Conservation (phyloP, 2,329 filamentous ascomycete genomes). For the Cladorrhinum sp. region DNA sequence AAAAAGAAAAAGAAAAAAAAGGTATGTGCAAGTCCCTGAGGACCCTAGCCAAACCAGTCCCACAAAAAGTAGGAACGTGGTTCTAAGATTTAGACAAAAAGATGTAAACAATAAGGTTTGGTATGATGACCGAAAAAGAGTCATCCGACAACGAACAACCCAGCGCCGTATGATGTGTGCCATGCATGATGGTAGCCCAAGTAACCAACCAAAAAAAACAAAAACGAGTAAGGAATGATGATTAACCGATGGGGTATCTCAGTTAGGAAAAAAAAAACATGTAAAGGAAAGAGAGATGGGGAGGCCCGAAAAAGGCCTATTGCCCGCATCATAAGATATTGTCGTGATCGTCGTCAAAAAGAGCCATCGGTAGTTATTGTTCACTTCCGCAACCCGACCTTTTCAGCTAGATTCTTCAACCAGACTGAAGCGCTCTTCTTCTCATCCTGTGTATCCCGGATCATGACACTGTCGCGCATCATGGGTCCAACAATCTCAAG, state of each 20-base stretch:
- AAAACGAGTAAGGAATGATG: slow-evolving; percentile 4
- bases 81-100: background rate
- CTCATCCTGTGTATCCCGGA: slow-evolving; percentile 41
- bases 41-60: background rate
- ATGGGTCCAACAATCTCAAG: slow-evolving; percentile 93
- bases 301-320: background rate
- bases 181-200: background rate
- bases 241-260: slow-evolving; percentile 22
- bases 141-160: background rate
- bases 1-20: too few relatives aligned
- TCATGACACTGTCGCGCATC: slow-evolving; percentile 60
- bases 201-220: background rate
- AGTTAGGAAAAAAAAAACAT: slow-evolving; percentile 12
- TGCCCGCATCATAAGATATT: slow-evolving; percentile 9
- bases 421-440: slow-evolving; percentile 43
- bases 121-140: background rate
- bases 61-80: background rate
- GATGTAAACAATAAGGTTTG: slow-evolving; percentile 5
- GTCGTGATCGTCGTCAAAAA: background rate
- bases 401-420: slow-evolving; percentile 48
- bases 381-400: slow-evolving; percentile 38
- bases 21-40: background rate
- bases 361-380: background rate
- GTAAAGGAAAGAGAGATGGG: background rate
- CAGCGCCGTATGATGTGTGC: background rate